Evolutionary conservation across 768 basidiomycete species (phyloP), one percentile per base, ranked within the genome.

Genomic region (Pisolithus sp.): DNA sequence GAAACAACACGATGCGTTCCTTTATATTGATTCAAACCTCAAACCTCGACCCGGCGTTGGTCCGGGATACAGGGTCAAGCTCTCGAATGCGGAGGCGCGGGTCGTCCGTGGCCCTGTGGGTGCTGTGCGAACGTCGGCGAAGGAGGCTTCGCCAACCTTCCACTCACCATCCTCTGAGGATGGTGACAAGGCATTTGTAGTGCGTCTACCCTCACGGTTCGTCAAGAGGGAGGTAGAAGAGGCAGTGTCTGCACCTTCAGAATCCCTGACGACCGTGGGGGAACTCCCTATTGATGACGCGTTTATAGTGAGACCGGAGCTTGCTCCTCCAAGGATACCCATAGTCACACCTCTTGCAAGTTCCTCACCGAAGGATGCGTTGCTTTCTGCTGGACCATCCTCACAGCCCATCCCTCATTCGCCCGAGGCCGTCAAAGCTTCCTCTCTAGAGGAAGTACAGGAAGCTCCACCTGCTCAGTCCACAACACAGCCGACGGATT

Each of bases 1-100:
- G 8, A 90, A 89, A 62, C 86, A 89, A 49, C 80, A 84, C 57
- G 88, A 91, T 59, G 77, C 74, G 3, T 86, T 82, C 64, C 80
- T 91, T 17, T 84, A 83, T 69, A 76, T 79, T 46, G 86, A 89
- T 46, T 60, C 74, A 15, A 67, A 77, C 23, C 70, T 80, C 23
- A 83, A 82, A 61, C 74, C 81, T 12, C 79, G 81, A n/a, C 70
- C 69, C 12, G 80, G 81, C 20, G 76, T 78, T 43, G 77, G 75
- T 5, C 73, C 76, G 26, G 72, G 72, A 26, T 75, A 80, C 55
- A 78, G 85, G 21, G 75, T 91, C 50, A 85, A 81, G 59, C 64
- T 92, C 18, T 80, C 87, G 4, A 83, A 82, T 5, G 60, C 61
- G 2, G 66, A 62, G 57, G 56, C 56, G 38, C 72, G 68, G 28